Conservation (phyloP, 768 basidiomycete species). For the Podaxis mareebaensis region DNA sequence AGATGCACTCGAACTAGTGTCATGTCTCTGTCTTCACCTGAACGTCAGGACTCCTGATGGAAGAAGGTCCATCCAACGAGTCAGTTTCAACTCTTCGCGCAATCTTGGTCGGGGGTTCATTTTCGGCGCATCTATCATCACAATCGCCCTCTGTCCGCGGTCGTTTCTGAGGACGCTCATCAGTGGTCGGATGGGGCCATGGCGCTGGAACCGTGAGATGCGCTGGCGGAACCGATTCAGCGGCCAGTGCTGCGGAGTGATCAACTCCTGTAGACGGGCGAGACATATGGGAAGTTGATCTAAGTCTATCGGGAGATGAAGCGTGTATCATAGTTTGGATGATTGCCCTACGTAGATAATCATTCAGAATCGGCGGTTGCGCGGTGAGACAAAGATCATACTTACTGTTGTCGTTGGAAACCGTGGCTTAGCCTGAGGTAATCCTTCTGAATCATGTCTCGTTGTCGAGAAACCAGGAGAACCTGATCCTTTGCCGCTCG, state of each 20-base stretch:
- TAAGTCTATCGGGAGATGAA: neutral
- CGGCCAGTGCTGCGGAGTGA: neutral
- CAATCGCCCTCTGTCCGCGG: neutral
- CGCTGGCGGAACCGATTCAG: neutral
- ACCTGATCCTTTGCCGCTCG: conserved; percentile 43
- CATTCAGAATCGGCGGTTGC: neutral
- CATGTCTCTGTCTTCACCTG: conserved; percentile 1
- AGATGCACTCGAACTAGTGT: no score
- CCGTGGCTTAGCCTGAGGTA: conserved; percentile 22
- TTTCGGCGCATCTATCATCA: neutral
- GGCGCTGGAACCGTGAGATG: neutral
- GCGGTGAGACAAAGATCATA: neutral
- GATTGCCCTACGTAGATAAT: neutral
- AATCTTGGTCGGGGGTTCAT: neutral
- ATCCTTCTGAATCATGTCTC: conserved; percentile 30
- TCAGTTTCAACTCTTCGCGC: neutral
- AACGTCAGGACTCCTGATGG: neutral
- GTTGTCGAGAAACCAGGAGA: conserved; percentile 37
- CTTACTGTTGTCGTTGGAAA: conserved; percentile 26
- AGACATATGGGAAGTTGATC: neutral
- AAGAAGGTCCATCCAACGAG: neutral
- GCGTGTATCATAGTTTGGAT: neutral
- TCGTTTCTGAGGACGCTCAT: conserved; percentile 2
- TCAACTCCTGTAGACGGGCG: neutral
- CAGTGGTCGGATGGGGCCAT: neutral